Conservation (phyloP, 2,329 filamentous ascomycete genomes). For the Anthostomella pinea region DNA sequence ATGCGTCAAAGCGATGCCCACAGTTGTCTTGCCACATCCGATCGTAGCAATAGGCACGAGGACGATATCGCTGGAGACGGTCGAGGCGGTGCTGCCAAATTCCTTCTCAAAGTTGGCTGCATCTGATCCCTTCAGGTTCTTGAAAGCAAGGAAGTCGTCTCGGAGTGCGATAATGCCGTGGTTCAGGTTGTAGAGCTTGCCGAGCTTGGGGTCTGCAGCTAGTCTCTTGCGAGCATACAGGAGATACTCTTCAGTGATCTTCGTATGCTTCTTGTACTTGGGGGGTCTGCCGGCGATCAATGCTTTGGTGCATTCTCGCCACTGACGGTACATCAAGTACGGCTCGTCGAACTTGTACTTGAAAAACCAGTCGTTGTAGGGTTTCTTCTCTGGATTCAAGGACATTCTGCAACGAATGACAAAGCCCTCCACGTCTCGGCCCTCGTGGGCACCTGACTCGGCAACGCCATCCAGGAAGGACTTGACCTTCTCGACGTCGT, state of each 20-base stretch:
- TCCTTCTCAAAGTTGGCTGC: conserved; percentile 74
- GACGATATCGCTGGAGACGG: conserved; percentile 66
- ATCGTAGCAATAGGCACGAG: conserved; percentile 91
- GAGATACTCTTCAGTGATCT: conserved; percentile 90
- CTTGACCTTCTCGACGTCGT: conserved; percentile 72
- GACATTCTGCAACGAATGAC: conserved; percentile 84
- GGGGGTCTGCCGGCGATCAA: conserved; percentile 74
- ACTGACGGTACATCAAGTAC: conserved; percentile 97
- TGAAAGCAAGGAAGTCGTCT: conserved; percentile 79
- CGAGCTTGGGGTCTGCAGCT: conserved; percentile 63
- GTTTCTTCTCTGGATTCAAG: conserved; percentile 44
- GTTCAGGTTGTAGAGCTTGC: conserved; percentile 73
- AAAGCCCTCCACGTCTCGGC: conserved; percentile 93
- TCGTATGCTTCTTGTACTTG: conserved; percentile 78
- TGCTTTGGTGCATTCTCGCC: conserved; percentile 94
- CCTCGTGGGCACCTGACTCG: conserved; percentile 84
- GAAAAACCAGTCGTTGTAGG: conserved; percentile 96
- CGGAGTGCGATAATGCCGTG: conserved; percentile 93
- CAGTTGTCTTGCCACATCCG: conserved; percentile 94
- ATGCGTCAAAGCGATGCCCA: conserved; percentile 76
- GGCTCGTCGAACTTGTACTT: conserved; percentile 99
- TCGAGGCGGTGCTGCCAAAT: conserved; percentile 46
- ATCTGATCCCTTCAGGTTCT: conserved; percentile 83
- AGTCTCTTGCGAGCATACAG: conserved; percentile 75
- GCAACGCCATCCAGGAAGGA: conserved; percentile 79